Conservation (phyloP, 805 yeast species). For the Saccharomycopsis schoenii region DNA sequence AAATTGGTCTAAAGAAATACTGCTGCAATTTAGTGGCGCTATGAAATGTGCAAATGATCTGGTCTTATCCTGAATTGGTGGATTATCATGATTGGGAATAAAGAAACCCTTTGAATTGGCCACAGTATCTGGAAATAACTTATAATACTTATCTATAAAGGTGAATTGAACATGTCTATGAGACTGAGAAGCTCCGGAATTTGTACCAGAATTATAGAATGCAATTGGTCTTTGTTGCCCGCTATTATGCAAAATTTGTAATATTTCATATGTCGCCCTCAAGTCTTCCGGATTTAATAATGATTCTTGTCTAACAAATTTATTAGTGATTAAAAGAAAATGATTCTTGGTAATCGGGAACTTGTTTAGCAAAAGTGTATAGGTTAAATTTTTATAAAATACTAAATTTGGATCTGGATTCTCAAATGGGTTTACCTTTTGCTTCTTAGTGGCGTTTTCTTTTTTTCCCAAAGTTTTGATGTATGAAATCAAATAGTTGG, state of each 20-base stretch:
- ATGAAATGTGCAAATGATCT: constrained; percentile 77
- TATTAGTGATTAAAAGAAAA: constrained; percentile 66
- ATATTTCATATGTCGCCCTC: constrained; percentile 42
- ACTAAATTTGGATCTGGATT: constrained; percentile 72
- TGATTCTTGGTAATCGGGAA: constrained; percentile 79
- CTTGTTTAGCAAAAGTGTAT: constrained; percentile 70
- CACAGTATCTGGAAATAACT: constrained; percentile 46
- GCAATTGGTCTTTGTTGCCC: constrained; percentile 47
- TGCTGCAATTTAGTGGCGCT: constrained; percentile 27
- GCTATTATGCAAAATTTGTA: constrained; percentile 36
- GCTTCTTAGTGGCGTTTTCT: constrained; percentile 28
- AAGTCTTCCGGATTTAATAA: constrained; percentile 69
- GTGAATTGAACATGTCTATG: constrained; percentile 90
- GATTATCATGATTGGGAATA: constrained; percentile 43
- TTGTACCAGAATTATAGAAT: constrained; percentile 81
- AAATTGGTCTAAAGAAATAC: constrained; percentile 37
- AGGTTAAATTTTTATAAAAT: constrained; percentile 39
- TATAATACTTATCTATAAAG: constrained; percentile 28
- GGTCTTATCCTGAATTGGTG: constrained; percentile 52
- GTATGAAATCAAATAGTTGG: constrained; percentile 9
- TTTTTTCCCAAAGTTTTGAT: constrained; percentile 25
- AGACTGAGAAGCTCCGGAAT: constrained; percentile 89
- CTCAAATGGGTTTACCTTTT: constrained; percentile 59
- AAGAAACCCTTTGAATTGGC: constrained; percentile 37
- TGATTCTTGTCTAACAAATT: constrained; percentile 59